Base-by-base conservation (phyloP, 192 early-diverging fungal species). In the Ambispora gerdemannii region DNA sequence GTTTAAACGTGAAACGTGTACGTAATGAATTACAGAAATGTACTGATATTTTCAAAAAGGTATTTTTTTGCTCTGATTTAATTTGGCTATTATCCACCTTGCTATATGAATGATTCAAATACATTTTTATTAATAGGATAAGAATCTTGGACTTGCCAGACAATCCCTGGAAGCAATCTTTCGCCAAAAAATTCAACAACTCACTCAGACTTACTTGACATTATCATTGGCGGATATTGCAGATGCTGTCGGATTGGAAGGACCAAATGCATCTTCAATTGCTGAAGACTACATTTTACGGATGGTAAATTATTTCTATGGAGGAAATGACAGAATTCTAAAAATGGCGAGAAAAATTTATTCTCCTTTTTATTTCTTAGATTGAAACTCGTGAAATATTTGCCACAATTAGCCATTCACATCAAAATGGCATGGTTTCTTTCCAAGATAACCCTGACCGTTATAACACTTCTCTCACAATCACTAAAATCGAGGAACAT, bases 181-280 rank as follows among this genome's bases (percentile, higher is more conserved):
- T 24, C 77, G 81, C 28, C 73, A 79, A 32, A 89, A 80, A 34
- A 89, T 93, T 47, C 87, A 90, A 67, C 78, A 86, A 49, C 75
- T 93, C 61, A 92, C 92, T 0, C 76, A 90, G 59, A 91, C 91
- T 13, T 91, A 93, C 62, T 60, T 92, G 34, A 93, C 90, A 20
- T 76, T 93, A n/a, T 86, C 83, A 4, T 72, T 94, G 33, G 55
- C 70, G 25, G 88, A 92, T 61, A 92, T 94, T 71, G 86, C 86
- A 4, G 77, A 84, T 36, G 34, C 82, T 19, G 78, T 89, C 43
- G 84, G 76, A 15, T 70, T 81, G 33, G 66, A 67, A 33, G 81
- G 81, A 6, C 51, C 51, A 3, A 64, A 77, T 20, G 78, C 76
- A 3, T 62, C 68, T 20, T 63, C 70, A n/a, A 74, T 82, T 47